Conservation (phyloP, 257 asterid species). For the Ligustrum vulgare region DNA sequence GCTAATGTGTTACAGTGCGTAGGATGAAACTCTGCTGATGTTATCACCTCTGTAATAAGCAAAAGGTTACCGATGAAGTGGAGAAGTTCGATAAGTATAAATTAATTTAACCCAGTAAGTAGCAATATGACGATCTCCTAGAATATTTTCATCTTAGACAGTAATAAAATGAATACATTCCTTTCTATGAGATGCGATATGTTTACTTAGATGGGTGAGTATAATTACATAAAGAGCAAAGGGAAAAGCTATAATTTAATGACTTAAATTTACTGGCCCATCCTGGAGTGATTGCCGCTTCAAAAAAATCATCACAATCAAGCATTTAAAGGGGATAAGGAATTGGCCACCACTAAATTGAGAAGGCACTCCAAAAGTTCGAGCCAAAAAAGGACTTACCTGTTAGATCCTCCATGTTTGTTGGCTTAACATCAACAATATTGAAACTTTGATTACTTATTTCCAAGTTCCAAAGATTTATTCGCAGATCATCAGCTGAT, state of each 20-base stretch:
- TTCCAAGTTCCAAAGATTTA: constrained; percentile 91
- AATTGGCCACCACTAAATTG: background rate
- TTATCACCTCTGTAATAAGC: constrained; percentile 76
- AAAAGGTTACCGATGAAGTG: constrained; percentile 23
- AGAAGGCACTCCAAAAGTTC: constrained; percentile 7
- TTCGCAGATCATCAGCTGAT: constrained; percentile 88
- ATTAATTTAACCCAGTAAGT: constrained; percentile 9
- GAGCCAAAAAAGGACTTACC: constrained; percentile 37
- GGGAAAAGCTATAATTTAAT: background rate
- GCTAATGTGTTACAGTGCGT: constrained; percentile 84
- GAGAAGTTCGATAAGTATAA: background rate
- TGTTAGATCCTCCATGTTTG: constrained; percentile 91
- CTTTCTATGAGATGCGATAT: no score
- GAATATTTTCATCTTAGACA: background rate
- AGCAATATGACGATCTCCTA: constrained; percentile 14
- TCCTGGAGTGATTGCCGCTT: background rate
- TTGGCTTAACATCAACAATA: constrained; percentile 84
- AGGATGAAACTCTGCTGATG: constrained; percentile 92
- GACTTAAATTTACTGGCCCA: background rate
- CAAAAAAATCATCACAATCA: constrained; percentile 13
- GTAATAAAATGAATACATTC: background rate
- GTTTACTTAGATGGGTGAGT: background rate
- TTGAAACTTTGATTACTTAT: constrained; percentile 84
- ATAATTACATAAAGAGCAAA: background rate
- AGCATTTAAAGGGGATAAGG: background rate